Evolutionary conservation across 192 early-diverging fungal species (phyloP).

Genomic region (Gonapodya prolifera): DNA sequence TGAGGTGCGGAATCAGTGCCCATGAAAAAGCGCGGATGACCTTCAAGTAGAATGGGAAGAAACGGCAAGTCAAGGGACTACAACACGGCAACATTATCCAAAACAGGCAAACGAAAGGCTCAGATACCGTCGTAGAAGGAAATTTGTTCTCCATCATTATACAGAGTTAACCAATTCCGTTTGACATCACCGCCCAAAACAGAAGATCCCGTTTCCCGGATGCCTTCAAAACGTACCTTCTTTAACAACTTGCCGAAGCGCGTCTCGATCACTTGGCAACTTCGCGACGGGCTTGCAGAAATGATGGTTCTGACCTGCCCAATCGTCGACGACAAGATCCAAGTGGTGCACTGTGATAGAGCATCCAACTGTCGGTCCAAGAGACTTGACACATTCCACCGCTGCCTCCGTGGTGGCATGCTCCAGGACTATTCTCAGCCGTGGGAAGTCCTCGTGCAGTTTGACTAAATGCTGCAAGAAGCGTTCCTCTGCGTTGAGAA

Average conservation of each 20-base stretch:
- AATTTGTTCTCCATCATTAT: background rate
- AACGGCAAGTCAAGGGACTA: background rate
- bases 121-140: background rate
- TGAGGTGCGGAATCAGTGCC: constrained; percentile 96
- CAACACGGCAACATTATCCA: background rate
- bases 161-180: background rate
- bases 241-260: constrained; percentile 65
- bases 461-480: constrained; percentile 77
- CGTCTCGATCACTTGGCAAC: constrained; percentile 78
- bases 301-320: constrained; percentile 87
- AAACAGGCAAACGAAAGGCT: background rate
- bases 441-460: constrained; percentile 81
- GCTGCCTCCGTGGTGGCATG: constrained; percentile 93
- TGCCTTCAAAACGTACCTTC: constrained; percentile 39
- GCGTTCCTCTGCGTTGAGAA: constrained; percentile 90
- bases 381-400: constrained; percentile 76
- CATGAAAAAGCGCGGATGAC: constrained; percentile 92
- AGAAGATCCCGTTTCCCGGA: no score
- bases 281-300: constrained; percentile 99
- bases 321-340: constrained; percentile 83
- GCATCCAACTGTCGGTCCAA: constrained; percentile 84
- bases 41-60: constrained; percentile 16
- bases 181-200: background rate
- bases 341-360: constrained; percentile 95
- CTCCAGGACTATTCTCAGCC: constrained; percentile 88